Evolutionary conservation across 768 basidiomycete species (phyloP), one percentile per base, ranked within the genome.

Genomic region (Amanita rubescens): DNA sequence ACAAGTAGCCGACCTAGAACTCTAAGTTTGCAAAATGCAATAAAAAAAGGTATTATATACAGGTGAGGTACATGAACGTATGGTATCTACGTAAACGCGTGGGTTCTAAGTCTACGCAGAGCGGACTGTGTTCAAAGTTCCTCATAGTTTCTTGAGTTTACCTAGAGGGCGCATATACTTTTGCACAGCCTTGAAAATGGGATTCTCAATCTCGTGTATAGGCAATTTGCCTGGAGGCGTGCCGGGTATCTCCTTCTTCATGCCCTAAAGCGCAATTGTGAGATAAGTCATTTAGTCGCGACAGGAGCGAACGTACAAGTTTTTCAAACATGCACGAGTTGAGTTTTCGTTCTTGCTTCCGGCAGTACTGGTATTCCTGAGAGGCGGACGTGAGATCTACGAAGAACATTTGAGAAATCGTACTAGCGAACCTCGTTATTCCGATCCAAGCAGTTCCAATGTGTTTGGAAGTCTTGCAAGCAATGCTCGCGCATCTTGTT

Each of bases 281-380:
- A 48, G 17, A 41, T 51, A 46, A 48, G 42, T 5, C 17, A 49
- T 22, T 1, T 22, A 19, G 30, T 39, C 1, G 14, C 33, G n/a
- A 48, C 22, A 22, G 17, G n/a, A 32, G 12, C 3, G 33, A 33
- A 81, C 90, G 60, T 60, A 93, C 95, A 60, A 98, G 79, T 67
- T 96, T 97, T 69, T 94, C 87, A 65, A 97, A 94, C 78, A 95
- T 90, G 75, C 95, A 98, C 54, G 83, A 75, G 76, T 98, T 99
- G 44, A 97, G 78, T 51, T 81, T 68, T 57, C 86, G 83, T 68
- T 99, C 96, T 3, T 84, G 85, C 67, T 88, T 85, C 59, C 96
- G 87, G 67, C 96, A 99, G 27, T 76, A 78, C 65, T 85, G 85
- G 68, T 89, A 94, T 72, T 93, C 86, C 94, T 96, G 64, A 32